These are phyloP conservation scores for Aspergillus terreus DNA, from an alignment of 2,329 filamentous ascomycete species.

Conservation along the genomic window DNA sequence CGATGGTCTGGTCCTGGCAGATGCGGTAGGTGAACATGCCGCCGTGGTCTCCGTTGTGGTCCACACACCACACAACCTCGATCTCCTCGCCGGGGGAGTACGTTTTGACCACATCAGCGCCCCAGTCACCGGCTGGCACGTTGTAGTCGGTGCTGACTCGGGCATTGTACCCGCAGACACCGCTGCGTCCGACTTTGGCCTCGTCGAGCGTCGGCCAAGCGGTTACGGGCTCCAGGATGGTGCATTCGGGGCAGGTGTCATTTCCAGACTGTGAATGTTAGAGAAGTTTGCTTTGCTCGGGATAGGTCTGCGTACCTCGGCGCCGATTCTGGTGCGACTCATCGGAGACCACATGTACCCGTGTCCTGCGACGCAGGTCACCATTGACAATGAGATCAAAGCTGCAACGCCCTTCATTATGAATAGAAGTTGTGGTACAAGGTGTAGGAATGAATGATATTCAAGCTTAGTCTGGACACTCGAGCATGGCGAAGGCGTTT, in stretches of 20 bases:
- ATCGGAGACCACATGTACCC: slow-evolving; percentile 45
- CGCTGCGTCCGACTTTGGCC: slow-evolving; percentile 47
- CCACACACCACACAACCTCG: slow-evolving; percentile 54
- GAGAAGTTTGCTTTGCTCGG: not conserved
- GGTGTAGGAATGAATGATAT: too few relatives aligned
- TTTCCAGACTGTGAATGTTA: slow-evolving; percentile 37
- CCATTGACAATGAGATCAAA: slow-evolving; percentile 4
- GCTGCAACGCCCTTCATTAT: slow-evolving; percentile 4
- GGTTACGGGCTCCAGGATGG: slow-evolving; percentile 51
- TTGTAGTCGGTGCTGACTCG: slow-evolving; percentile 54
- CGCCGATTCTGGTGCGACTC: slow-evolving; percentile 45
- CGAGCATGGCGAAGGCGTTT: not conserved
- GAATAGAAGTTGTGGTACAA: not conserved
- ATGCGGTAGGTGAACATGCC: slow-evolving; percentile 57
- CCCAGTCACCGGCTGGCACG: slow-evolving; percentile 45
- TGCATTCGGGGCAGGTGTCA: slow-evolving; percentile 54
- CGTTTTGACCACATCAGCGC: slow-evolving; percentile 39
- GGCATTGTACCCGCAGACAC: slow-evolving; percentile 54
- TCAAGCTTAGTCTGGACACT: not conserved
- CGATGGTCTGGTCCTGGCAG: slow-evolving; percentile 50
- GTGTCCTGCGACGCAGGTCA: slow-evolving; percentile 35
- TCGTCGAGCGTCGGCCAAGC: slow-evolving; percentile 49
- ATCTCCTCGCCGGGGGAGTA: slow-evolving; percentile 47
- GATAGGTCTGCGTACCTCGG: slow-evolving; percentile 34
- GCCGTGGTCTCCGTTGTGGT: slow-evolving; percentile 55